Evolutionary conservation across 345 rosid genomes (phyloP).

Genomic region (Mercurialis annua): DNA sequence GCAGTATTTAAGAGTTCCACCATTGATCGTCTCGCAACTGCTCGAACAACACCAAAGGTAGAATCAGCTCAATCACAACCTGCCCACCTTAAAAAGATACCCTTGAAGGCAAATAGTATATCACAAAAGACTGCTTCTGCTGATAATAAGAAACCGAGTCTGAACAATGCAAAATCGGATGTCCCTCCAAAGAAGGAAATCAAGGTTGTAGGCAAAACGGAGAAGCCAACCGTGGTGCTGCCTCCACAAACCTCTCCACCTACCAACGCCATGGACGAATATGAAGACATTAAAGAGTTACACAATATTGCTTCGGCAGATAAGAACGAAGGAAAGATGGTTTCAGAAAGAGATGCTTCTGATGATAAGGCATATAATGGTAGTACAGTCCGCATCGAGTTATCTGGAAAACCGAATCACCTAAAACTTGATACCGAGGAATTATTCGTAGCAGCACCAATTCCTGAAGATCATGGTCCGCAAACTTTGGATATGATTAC

Average conservation of each 20-base stretch:
- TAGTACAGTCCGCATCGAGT: slow-evolving; percentile 9
- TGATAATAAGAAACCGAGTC: slow-evolving; percentile 36
- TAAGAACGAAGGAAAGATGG: slow-evolving; percentile 26
- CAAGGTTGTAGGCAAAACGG: slow-evolving; percentile 22
- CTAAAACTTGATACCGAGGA: slow-evolving; percentile 27
- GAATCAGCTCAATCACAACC: slow-evolving; percentile 37
- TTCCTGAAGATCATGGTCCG: slow-evolving; percentile 17
- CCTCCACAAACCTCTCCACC: slow-evolving; percentile 26
- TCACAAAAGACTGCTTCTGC: slow-evolving; percentile 32
- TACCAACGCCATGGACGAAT: slow-evolving; percentile 34
- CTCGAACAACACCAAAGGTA: slow-evolving; percentile 45
- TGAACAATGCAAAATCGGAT: slow-evolving; percentile 37
- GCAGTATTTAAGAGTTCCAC: slow-evolving; percentile 76
- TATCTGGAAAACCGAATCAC: slow-evolving; percentile 13
- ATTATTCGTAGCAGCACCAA: slow-evolving; percentile 26
- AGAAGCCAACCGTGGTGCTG: slow-evolving; percentile 23
- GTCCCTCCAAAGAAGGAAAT: slow-evolving; percentile 39
- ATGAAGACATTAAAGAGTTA: slow-evolving; percentile 66
- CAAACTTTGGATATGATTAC: slow-evolving; percentile 26
- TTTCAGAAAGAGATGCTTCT: slow-evolving; percentile 17
- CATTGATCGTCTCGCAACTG: slow-evolving; percentile 80
- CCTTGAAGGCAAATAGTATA: slow-evolving; percentile 38
- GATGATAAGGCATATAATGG: slow-evolving; percentile 25
- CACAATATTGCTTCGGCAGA: slow-evolving; percentile 36
- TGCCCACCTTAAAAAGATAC: slow-evolving; percentile 41